A percentile compares a stretch with the other conserved stretches of the same genome.
Evolutionary conservation across 495 filamentous ascomycete species (phyloP).

Genomic region (Penicillium cinerascens): DNA sequence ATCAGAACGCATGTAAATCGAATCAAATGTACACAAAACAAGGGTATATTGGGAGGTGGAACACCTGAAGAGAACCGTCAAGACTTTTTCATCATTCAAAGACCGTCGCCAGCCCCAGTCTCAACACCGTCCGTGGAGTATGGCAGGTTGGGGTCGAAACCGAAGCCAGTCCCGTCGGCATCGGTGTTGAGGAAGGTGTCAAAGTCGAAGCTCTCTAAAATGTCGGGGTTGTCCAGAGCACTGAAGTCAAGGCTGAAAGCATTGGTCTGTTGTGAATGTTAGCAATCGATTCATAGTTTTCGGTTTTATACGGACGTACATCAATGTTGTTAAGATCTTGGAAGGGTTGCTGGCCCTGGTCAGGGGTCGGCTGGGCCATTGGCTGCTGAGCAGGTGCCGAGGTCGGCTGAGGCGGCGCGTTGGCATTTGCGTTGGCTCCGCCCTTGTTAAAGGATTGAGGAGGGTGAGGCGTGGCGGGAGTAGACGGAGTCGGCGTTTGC

Average conservation of each 20-base stretch:
- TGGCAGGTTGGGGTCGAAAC: conserved; percentile 49
- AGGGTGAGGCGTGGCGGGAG: conserved; percentile 83
- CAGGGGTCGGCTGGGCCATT: conserved; percentile 44
- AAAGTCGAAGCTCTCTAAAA: conserved; percentile 93
- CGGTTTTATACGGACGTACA: conserved; percentile 24
- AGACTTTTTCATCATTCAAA: conserved; percentile 39
- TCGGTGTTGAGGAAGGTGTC: conserved; percentile 83
- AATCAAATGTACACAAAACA: conserved; percentile 45
- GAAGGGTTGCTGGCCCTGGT: conserved; percentile 40
- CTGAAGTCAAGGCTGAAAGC: conserved; percentile 60
- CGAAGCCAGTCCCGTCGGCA: conserved; percentile 47
- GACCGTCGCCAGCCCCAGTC: conserved; percentile 45
- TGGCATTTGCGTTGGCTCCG: conserved; percentile 49
- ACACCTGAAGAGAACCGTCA: conserved; percentile 39
- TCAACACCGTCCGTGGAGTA: conserved; percentile 49
- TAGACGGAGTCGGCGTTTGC: conserved; percentile 75
- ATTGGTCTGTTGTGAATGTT: conserved; percentile 18
- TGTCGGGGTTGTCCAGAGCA: conserved; percentile 57
- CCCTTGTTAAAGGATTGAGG: conserved; percentile 58
- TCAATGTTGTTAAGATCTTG: conserved; percentile 38
- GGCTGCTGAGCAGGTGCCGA: conserved; percentile 39
- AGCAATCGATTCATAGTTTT: neutral
- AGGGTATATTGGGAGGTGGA: conserved; percentile 45
- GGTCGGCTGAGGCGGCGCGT: conserved; percentile 38
- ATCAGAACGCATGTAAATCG: conserved; percentile 15